Base-by-base conservation (phyloP, 345 rosid species). In the Ailanthus altissimus region DNA sequence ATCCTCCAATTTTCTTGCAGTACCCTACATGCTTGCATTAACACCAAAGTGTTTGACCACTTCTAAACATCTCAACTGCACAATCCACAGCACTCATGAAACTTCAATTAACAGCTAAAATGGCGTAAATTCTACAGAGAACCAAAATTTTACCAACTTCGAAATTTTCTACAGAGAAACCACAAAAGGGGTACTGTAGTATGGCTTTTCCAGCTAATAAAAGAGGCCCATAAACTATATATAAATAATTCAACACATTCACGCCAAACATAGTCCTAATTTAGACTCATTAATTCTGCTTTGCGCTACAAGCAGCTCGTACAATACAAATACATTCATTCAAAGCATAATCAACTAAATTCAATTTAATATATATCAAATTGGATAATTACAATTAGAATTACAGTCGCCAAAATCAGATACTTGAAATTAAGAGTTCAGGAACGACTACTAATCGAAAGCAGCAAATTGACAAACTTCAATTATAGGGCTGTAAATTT, bases 401-500 rank as follows among this genome's bases (percentile, higher is more conserved):
- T n/a, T n/a, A n/a, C n/a, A n/a, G n/a, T n/a, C 61, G 50, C 38
- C 49, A n/a, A 38, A 51, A 75, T 64, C 23, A 38, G 7, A 53
- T 32, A 63, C 50, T 53, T 49, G 18, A 62, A 61, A 49, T 28
- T 74, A 50, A 36, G 26, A 62, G 16, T 43, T 38, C 68, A 46
- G 38, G 68, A 80, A 40, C 23, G 36, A 56, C 36, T 5, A 40
- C 0, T 5, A 69, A 56, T 11, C 50, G 53, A 71, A n/a, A 50
- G 43, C 67, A n/a, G 40, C 59, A 15, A 7, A n/a, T 21, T 47
- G 49, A 32, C 38, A 60, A 71, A 63, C 62, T 74, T 53, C 75
- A 77, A 62, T 68, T 78, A 70, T 64, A 76, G 83, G 81, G 79
- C 32, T 32, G 38, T 32, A 60, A 77, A 81, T 53, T 25, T n/a